Conservation (phyloP, 73 alveolate genomes). For the Stentor coeruleus region DNA sequence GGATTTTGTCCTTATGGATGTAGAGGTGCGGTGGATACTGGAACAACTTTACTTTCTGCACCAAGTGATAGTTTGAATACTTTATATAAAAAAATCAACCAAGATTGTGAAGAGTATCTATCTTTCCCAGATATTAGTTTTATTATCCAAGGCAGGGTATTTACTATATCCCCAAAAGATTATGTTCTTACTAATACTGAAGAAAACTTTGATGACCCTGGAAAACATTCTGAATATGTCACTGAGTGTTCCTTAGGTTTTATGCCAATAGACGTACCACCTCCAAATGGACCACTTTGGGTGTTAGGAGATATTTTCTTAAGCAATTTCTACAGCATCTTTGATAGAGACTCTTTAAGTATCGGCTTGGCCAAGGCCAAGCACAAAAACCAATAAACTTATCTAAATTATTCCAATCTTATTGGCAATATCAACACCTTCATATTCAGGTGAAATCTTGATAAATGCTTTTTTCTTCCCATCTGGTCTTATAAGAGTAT, state of each 20-base stretch:
- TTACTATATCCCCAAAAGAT: slow-evolving; percentile 22
- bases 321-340: slow-evolving; percentile 51
- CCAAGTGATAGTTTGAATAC: slow-evolving; percentile 56
- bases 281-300: slow-evolving; percentile 36
- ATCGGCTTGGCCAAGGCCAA: slow-evolving; percentile 66
- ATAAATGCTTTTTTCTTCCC: slow-evolving; percentile 61
- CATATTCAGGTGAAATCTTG: slow-evolving; percentile 39
- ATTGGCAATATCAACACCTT: slow-evolving; percentile 60
- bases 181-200: slow-evolving; percentile 25
- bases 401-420: slow-evolving; percentile 63
- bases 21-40: slow-evolving; percentile 70
- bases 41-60: slow-evolving; percentile 73
- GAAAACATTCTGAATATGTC: slow-evolving; percentile 11
- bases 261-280: slow-evolving; percentile 37
- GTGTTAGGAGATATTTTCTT: slow-evolving; percentile 65
- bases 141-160: slow-evolving; percentile 57
- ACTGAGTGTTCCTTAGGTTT: slow-evolving; percentile 12
- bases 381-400: slow-evolving; percentile 7
- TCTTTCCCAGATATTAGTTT: slow-evolving; percentile 44
- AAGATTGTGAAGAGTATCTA: slow-evolving; percentile 28
- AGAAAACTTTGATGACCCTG: slow-evolving; percentile 1
- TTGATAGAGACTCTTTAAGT: slow-evolving; percentile 64
- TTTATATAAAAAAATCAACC: slow-evolving; percentile 32
- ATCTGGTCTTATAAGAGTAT: slow-evolving; percentile 64
- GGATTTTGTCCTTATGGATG: slow-evolving; percentile 47